Base-by-base conservation (phyloP, 345 rosid species). In the Hibiscus tridactylites region DNA sequence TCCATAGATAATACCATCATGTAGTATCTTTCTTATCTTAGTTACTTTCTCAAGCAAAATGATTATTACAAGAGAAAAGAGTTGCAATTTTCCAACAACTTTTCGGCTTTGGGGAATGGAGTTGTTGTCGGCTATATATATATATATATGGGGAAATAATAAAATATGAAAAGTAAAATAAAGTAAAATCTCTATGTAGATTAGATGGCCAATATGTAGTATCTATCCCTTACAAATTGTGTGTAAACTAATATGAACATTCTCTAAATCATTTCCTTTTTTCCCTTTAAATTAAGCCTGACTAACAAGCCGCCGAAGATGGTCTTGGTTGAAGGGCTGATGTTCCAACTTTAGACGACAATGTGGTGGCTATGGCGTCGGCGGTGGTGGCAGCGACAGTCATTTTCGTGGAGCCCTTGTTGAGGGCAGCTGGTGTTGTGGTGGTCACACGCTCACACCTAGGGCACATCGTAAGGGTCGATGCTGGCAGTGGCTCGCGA, bases 391-490 rank as follows among this genome's bases (percentile, higher is more conserved):
- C 29, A 31, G 74, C 19, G 33, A 72, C 10, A 11, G 73, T 33
- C 68, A 33, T 37, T 28, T 52, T 76, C 12, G 82, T 17, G 80
- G 83, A 33, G 56, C 73, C 76, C 53, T 59, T 72, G 76, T 73
- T 75, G 59, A 24, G 26, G 29, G 80, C 66, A 9, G 29, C 29
- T 2, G 57, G 16, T n/a, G 76, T 64, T 29, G 80, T 67, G 31
- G 81, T 64, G 37, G 83, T 74, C 82, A 91, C 91, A 26, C 93
- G 95, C 84, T 91, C 95, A 47, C 98, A 94, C 12, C 95, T 82
- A 0, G 97, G 98, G 77, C 98, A 94, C 98, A 94, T 91, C n/a
- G 91, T 69, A 61, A 94, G 95, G 58, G 89, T 85, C 4, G 97
- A 91, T 16, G 93, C 84, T 0, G 88, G 88, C 1, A 83, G 85